These are phyloP conservation scores for Plasmodium falciparum DNA, from an alignment of 169 alveolate genomes.

Conservation along the genomic window DNA sequence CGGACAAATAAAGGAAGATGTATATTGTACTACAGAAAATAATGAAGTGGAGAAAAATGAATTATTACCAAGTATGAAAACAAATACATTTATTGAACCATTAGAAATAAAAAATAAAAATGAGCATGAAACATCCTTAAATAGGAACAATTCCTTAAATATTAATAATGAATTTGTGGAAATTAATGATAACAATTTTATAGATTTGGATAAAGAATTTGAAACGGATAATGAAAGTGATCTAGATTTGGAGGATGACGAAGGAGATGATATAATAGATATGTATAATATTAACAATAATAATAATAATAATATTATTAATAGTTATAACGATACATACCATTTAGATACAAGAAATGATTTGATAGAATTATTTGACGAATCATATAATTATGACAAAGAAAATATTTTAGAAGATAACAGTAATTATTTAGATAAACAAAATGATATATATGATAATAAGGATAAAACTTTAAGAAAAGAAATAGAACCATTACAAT, in stretches of 20 bases:
- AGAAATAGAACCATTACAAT: too few relatives aligned
- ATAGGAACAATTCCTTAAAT: neutral
- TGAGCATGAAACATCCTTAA: neutral
- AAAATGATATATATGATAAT: too few relatives aligned
- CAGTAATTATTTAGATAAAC: neutral
- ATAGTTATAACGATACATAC: neutral
- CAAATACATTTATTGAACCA: too few relatives aligned
- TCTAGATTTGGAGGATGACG: neutral
- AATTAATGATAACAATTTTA: constrained; percentile 21
- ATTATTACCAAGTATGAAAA: too few relatives aligned
- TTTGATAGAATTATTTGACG: constrained; percentile 10
- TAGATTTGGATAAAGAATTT: constrained; percentile 65
- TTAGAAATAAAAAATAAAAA: neutral
- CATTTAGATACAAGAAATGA: neutral
- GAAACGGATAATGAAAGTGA: constrained; percentile 54
- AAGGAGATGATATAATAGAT: neutral
- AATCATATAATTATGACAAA: constrained; percentile 14
- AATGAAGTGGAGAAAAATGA: neutral
- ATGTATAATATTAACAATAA: neutral
- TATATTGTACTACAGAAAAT: neutral
- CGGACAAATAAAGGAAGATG: too few relatives aligned
- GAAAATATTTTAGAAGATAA: constrained; percentile 1
- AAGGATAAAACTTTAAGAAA: too few relatives aligned
- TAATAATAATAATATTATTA: neutral
- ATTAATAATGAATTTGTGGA: constrained; percentile 7